Evolutionary conservation across 2,329 filamentous ascomycete species (phyloP).

Genomic region (Scedosporium dehoogii): DNA sequence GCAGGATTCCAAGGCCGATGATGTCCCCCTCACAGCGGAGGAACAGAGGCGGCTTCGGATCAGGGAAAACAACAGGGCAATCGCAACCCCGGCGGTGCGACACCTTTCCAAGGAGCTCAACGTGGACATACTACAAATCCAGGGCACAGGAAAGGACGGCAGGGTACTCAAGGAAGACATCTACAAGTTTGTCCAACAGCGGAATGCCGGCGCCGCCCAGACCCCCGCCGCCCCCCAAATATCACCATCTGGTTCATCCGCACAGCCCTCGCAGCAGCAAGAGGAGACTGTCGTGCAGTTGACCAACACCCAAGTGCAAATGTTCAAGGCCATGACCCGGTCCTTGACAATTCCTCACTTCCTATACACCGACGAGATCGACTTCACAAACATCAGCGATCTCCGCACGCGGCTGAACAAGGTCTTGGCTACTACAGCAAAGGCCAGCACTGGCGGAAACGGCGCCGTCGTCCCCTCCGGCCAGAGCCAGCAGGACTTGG

Average conservation of each 20-base stretch:
- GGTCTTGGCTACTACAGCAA: constrained; percentile 28
- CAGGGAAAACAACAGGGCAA: constrained; percentile 56
- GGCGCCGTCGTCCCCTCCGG: constrained; percentile 15
- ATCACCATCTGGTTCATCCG: background rate
- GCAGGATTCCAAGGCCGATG: constrained; percentile 16
- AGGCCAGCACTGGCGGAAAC: too few relatives aligned
- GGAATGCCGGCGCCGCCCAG: constrained; percentile 25
- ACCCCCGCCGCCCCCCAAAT: constrained; percentile 10
- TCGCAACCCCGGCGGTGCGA: constrained; percentile 88
- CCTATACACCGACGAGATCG: constrained; percentile 83
- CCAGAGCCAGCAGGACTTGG: constrained; percentile 26
- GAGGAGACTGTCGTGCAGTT: constrained; percentile 61
- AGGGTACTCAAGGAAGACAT: constrained; percentile 91
- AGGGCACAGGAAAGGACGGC: constrained; percentile 82
- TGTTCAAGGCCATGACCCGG: constrained; percentile 97
- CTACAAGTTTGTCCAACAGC: constrained; percentile 53
- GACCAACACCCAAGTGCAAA: constrained; percentile 73
- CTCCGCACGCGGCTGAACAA: constrained; percentile 69
- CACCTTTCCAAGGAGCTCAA: constrained; percentile 74
- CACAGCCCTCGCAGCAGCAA: constrained; percentile 25
- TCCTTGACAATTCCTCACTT: constrained; percentile 91
- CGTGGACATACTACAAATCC: constrained; percentile 67
- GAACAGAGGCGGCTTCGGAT: constrained; percentile 1
- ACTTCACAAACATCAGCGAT: constrained; percentile 64
- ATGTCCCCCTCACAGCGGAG: constrained; percentile 20